Base-by-base conservation (phyloP, 257 asterid genomes). In the Schizonepeta tenuifolia region DNA sequence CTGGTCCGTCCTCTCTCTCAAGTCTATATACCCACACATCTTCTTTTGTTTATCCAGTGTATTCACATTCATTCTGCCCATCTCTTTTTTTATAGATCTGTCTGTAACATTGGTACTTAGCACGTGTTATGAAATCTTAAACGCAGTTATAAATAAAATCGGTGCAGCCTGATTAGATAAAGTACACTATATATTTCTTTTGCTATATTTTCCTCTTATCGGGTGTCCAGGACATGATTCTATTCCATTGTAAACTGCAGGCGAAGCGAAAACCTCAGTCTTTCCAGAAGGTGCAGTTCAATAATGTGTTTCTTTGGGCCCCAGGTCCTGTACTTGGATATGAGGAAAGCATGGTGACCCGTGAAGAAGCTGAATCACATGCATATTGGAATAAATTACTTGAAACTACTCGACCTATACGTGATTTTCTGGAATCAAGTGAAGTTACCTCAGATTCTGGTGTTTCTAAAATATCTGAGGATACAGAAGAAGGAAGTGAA, bases 231-330 rank as follows among this genome's bases (percentile, higher is more conserved):
- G 15, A 40, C 65, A 60, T 24, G 24, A 64, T 54, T 67, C 72
- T 38, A 75, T 49, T 59, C 71, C 67, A 44, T 20, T 67, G 41
- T 50, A 64, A 62, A 79, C 65, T 79, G 72, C 94, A 93, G 98
- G 97, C 97, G 12, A 93, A 89, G 85, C 84, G 88, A 70, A 89
- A 79, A 75, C 90, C 90, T 72, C 60, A 86, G 36, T 77, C 86
- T 65, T 93, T 91, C 54, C 82, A 61, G 76, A 80, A 82, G 59
- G 79, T 84, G 21, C 77, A 74, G 53, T 84, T 78, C 85, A 83
- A 89, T 71, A 83, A 72, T 64, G 74, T 61, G 77, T 90, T 92
- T 76, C 86, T 83, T 60, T 54, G 86, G 75, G 75, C 75, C 67
- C 98, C 96, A 13, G 86, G 81, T 60, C 95, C 85, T 64, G 69